phyloP scores from a whole-genome alignment of 345 rosid genomes.

The Citrus unshiu region DNA sequence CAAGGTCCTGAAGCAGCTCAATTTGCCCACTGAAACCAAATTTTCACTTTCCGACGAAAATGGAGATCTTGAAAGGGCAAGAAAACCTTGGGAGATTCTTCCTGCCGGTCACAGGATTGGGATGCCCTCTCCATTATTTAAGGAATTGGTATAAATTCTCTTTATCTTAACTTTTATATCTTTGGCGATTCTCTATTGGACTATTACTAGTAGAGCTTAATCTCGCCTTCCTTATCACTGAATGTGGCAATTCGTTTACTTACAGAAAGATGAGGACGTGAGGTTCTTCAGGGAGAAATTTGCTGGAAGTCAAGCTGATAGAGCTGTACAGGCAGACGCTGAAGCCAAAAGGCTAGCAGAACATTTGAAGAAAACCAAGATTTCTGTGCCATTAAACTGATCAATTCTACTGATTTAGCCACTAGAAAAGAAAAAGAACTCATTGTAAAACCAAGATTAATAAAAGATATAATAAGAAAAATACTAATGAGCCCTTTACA shows the following conservation, averaged over 20 bases:
- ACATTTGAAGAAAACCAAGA: constrained; percentile 17
- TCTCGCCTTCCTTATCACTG: not conserved
- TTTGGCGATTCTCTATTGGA: not conserved
- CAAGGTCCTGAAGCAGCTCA: constrained; percentile 32
- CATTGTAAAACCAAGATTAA: not conserved
- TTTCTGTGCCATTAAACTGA: not conserved
- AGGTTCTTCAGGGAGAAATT: constrained; percentile 29
- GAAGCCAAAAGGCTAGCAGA: constrained; percentile 9
- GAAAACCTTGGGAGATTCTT: constrained; percentile 33
- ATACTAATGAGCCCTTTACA: too few relatives aligned
- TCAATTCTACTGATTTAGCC: not conserved
- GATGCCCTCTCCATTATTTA: constrained; percentile 33
- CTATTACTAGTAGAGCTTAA: not conserved
- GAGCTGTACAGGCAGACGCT: constrained; percentile 26
- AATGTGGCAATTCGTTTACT: not conserved
- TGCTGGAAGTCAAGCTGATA: constrained; percentile 34
- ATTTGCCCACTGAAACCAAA: constrained; percentile 21
- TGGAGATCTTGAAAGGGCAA: constrained; percentile 27
- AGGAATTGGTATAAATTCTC: constrained; percentile 22
- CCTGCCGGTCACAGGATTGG: constrained; percentile 34
- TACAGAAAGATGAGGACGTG: constrained; percentile 32
- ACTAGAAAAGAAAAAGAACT: not conserved
- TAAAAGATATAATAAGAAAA: too few relatives aligned
- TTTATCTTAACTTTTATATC: not conserved
- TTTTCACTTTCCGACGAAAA: constrained; percentile 31